Base-by-base conservation (phyloP, 2,329 filamentous ascomycete species). In the Trichoderma polysporum region DNA sequence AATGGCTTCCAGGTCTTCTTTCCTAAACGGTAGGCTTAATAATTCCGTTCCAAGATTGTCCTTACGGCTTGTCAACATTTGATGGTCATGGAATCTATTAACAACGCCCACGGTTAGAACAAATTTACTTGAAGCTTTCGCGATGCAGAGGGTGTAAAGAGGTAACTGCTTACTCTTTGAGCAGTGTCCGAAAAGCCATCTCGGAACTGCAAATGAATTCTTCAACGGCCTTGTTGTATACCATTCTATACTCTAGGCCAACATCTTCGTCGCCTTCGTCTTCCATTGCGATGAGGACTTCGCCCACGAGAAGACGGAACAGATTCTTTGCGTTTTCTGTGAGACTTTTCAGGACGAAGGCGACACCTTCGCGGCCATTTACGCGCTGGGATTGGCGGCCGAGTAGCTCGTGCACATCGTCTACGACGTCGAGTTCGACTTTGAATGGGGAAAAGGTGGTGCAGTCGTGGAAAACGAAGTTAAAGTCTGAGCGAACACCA, bases 141-240 rank as follows among this genome's bases (percentile, higher is more conserved):
- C 7, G 27, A 33, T 15, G 17, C 5, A n/a, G 17, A 3, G 33
- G 33, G 12, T 39, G 31, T 19, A 31, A 66, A 57, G 65, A 27
- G 22, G 22, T 50, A n/a, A 19, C 47, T 39, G 80, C 88, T 69
- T 79, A 95, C 86, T 99, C 95, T 80, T 98, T 98, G 69, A 99
- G 79, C 75, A 99, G 78, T 29, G 94, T 97, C 68, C 95, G 86
- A 81, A 98, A 98, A 69, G 92, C 93, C 86, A 98, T 93, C 80
- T 98, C 95, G 68, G 91, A 97, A 72, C 92, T 95, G 77, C 94
- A 97, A 58, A 99, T 95, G 77, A 99, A 98, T 75, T 97, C 93
- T 79, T 97, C 94, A 5, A 94, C 91, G 2, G 95, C 94, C 81
- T 97, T 97, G 76, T 97, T 93, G 75, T 98, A 99, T 70, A 99